Percentiles rank a stretch among this genome's conserved stretches.
Evolutionary conservation across 2,329 filamentous ascomycete genomes (phyloP).

Genomic region (Mollisia scopiformis): DNA sequence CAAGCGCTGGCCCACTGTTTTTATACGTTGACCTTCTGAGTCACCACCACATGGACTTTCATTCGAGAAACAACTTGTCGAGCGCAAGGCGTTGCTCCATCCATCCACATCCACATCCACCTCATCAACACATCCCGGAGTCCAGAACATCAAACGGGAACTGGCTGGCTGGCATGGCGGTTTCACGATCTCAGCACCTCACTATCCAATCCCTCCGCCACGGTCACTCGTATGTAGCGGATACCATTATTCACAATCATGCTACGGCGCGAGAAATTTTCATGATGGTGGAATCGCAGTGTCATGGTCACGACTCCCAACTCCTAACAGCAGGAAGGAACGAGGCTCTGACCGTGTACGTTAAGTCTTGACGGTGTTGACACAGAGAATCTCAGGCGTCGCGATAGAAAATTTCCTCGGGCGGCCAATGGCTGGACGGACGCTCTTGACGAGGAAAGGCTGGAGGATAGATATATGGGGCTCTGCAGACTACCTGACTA

Average conservation of each 20-base stretch:
- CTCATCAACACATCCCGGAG: not conserved
- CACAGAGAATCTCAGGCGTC: conserved; percentile 27
- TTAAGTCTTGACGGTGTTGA: conserved; percentile 32
- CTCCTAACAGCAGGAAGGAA: conserved; percentile 25
- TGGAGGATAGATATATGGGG: conserved; percentile 6
- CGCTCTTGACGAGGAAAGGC: not conserved
- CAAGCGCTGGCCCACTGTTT: not conserved
- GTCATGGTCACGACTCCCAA: conserved; percentile 16
- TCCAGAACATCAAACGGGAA: not conserved
- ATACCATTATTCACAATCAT: not conserved
- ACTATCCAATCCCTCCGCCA: not conserved
- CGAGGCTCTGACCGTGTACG: conserved; percentile 28
- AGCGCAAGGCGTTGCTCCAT: not conserved
- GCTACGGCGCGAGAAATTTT: not conserved
- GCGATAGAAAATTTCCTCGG: conserved; percentile 19
- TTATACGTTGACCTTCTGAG: not conserved
- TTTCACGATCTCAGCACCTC: not conserved
- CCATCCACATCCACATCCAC: too few relatives aligned
- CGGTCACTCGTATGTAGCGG: not conserved
- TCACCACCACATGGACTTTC: not conserved
- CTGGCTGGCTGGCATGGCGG: not conserved
- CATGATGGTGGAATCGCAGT: not conserved
- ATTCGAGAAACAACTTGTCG: not conserved
- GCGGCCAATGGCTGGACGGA: not conserved
- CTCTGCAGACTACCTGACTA: not conserved